Base-by-base conservation (phyloP, 2,329 filamentous ascomycete species). In the Orbilia blumenaviensis region DNA sequence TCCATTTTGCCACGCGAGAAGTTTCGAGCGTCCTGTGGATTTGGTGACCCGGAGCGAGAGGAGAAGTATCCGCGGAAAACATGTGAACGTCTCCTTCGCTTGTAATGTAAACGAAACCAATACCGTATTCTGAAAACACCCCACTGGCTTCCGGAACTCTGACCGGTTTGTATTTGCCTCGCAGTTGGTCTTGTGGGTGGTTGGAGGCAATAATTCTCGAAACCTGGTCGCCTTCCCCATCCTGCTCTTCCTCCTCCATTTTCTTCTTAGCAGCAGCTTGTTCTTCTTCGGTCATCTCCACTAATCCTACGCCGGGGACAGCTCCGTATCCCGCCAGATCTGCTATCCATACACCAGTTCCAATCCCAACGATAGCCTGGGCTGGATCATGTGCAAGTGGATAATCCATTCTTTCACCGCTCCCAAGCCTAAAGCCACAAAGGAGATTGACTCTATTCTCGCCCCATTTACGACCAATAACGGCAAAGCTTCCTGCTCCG, bases 381-480 rank as follows among this genome's bases (percentile, higher is more conserved):
- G 66, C 67, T n/a, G 48, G 63, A 21, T 75, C 71, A 21, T 75
- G 71, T 4, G 63, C 54, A 21, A 75, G 46, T 1, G 62, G 54
- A 18, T 66, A 75, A 8, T 68, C 56, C 71, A 75, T 75, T n/a
- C 54, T 14, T 46, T 75, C 71, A 2, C 71, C 71, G 21, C 46
- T 75, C 16, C 71, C 71, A 29, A 75, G 71, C 29, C 71, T 75
- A 32, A 75, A 75, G 9, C 71, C 71, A 32, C 61, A 66, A n/a
- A 75, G 64, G 16, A 66, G 25, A 50, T 75, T 75, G 27, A 75
- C 67, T 46, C 71, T 68, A 10, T 75, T 75, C 71, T 75, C 71
- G 5, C 71, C 56, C 71, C 71, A 75, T 23, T 63, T 44, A 10
- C 71, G 44, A 9, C 71, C 71, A 9, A 75, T 64, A 18, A 75